phyloP scores from a whole-genome alignment of 139 green algal genomes.

The Chlamydomonas sp. region DNA sequence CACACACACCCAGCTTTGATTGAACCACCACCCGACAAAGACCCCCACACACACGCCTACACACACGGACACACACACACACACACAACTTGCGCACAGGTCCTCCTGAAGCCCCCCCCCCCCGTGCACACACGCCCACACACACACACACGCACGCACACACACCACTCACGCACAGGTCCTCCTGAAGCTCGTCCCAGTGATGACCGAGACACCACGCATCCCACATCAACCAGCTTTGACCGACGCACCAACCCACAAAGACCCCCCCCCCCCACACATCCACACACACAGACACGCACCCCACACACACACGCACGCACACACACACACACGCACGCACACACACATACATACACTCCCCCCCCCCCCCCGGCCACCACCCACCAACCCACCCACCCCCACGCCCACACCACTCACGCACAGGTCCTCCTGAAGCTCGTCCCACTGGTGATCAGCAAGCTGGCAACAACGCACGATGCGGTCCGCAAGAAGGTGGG shows the following conservation, averaged over 20 bases:
- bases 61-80: background rate
- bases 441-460: slow-evolving; percentile 61
- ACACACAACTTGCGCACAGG: background rate
- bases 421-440: slow-evolving; percentile 26
- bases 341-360: background rate
- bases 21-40: too few relatives aligned
- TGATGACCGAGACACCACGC: too few relatives aligned
- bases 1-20: too few relatives aligned
- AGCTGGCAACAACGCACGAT: slow-evolving; percentile 33
- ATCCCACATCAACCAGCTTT: too few relatives aligned
- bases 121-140: background rate
- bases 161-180: too few relatives aligned
- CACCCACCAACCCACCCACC: background rate
- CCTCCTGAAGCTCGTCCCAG: too few relatives aligned
- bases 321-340: background rate
- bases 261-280: too few relatives aligned
- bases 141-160: background rate
- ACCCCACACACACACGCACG: background rate
- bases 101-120: too few relatives aligned
- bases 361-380: too few relatives aligned
- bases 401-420: background rate
- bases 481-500: slow-evolving; percentile 37
- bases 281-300: background rate
- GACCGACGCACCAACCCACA: too few relatives aligned
- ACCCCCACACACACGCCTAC: background rate